A percentile compares a stretch with the other conserved stretches of the same genome.
phyloP scores from a whole-genome alignment of 1,284 basidiomycete genomes.

The Taiwanofungus camphoratus region DNA sequence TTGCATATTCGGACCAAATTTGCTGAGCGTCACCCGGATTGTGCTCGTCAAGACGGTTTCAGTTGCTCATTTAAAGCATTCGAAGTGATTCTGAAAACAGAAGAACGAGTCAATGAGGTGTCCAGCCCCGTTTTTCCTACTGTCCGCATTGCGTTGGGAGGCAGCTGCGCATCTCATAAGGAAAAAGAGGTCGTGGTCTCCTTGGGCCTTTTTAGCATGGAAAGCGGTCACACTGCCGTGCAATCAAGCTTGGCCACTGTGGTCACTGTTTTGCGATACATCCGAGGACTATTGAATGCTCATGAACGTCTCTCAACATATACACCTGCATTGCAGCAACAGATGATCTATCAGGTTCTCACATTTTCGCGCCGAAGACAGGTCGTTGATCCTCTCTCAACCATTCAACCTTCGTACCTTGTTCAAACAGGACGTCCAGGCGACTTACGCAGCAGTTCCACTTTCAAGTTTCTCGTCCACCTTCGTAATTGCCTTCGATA shows the following conservation, averaged over 20 bases:
- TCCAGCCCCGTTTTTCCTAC: conserved; percentile 4
- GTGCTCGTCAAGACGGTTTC: background rate
- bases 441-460: conserved; percentile 53
- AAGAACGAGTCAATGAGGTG: too few relatives aligned
- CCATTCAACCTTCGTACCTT: conserved; percentile 74
- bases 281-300: background rate
- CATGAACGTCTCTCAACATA: conserved; percentile 1
- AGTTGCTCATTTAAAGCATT: background rate
- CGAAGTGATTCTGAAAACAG: background rate
- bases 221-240: conserved; percentile 17
- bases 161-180: conserved; percentile 5
- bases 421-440: conserved; percentile 68
- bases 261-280: conserved; percentile 6
- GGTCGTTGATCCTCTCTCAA: conserved; percentile 67
- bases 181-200: conserved; percentile 5
- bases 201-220: conserved; percentile 12
- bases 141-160: conserved; percentile 11
- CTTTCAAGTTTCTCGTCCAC: conserved; percentile 69
- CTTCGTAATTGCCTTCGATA: conserved; percentile 52
- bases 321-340: conserved; percentile 12
- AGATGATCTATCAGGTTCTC: conserved; percentile 43
- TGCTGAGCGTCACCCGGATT: background rate
- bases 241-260: conserved; percentile 15
- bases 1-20: conserved; percentile 7
- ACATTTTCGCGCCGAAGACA: conserved; percentile 40